Evolutionary conservation across 2,329 filamentous ascomycete genomes (phyloP).

Genomic region (Fusarium sororula): DNA sequence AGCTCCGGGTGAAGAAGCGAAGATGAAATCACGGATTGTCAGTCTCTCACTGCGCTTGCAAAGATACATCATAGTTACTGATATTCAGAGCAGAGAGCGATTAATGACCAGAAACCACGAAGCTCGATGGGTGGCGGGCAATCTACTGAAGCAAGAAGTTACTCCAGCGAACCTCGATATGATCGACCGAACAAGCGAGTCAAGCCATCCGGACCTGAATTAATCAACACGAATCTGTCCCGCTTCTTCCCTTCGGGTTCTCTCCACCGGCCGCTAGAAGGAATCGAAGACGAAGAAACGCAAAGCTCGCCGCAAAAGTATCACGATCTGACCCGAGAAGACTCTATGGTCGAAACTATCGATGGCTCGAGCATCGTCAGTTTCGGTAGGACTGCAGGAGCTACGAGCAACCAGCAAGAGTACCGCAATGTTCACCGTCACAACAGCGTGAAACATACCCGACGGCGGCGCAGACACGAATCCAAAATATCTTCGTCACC

Average conservation of each 20-base stretch:
- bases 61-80: constrained; percentile 4
- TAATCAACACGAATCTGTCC: not conserved
- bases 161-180: not conserved
- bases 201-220: constrained; percentile 9
- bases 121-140: constrained; percentile 31
- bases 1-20: constrained; percentile 37
- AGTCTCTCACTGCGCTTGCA: constrained; percentile 2
- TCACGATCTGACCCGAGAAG: constrained; percentile 30
- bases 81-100: constrained; percentile 31
- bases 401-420: constrained; percentile 20
- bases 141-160: not conserved
- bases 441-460: not conserved
- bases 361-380: constrained; percentile 30
- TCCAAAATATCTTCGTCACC: not conserved
- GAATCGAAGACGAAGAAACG: constrained; percentile 22
- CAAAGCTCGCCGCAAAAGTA: not conserved
- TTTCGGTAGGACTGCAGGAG: constrained; percentile 14
- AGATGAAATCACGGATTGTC: constrained; percentile 38
- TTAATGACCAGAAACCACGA: constrained; percentile 36
- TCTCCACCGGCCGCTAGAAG: constrained; percentile 1
- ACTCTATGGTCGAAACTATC: constrained; percentile 29
- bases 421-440: constrained; percentile 33
- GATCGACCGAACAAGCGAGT: constrained; percentile 38
- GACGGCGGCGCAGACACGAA: constrained; percentile 11
- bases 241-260: not conserved